Percentiles rank a stretch among this genome's conserved stretches.
Evolutionary conservation across 306 rosid genomes (phyloP).

Genomic region (Luffa aegyptiaca): DNA sequence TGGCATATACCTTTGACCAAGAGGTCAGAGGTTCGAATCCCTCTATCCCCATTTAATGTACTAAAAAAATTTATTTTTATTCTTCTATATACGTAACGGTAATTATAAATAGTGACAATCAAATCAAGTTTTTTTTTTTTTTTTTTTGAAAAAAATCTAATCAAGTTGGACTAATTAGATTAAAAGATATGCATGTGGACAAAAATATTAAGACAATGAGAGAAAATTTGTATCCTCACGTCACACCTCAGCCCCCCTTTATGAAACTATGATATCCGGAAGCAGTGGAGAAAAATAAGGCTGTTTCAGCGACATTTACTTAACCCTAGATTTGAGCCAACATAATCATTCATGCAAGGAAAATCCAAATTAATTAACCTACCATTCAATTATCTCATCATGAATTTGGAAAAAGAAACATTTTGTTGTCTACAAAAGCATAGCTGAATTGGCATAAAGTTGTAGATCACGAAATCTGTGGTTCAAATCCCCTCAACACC

Average conservation of each 20-base stretch:
- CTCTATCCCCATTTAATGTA: too few relatives aligned
- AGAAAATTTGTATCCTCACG: neutral
- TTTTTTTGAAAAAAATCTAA: too few relatives aligned
- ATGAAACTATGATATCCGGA: neutral
- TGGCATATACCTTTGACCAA: too few relatives aligned
- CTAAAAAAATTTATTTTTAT: too few relatives aligned
- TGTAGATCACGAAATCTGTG: too few relatives aligned
- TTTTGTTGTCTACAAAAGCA: neutral
- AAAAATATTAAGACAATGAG: neutral
- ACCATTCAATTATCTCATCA: neutral
- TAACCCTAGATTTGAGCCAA: neutral
- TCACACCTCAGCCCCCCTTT: neutral
- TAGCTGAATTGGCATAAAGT: too few relatives aligned
- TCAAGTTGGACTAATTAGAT: neutral
- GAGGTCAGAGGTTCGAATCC: too few relatives aligned
- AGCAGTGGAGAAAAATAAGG: neutral
- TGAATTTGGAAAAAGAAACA: neutral
- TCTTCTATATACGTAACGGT: too few relatives aligned
- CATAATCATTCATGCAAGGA: neutral
- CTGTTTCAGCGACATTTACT: neutral
- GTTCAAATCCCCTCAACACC: too few relatives aligned
- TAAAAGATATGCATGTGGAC: neutral
- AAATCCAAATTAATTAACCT: neutral
- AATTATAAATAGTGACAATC: too few relatives aligned
- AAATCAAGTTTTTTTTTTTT: too few relatives aligned